phyloP scores from a whole-genome alignment of 148 eudicot species.

The Cornus florida region DNA sequence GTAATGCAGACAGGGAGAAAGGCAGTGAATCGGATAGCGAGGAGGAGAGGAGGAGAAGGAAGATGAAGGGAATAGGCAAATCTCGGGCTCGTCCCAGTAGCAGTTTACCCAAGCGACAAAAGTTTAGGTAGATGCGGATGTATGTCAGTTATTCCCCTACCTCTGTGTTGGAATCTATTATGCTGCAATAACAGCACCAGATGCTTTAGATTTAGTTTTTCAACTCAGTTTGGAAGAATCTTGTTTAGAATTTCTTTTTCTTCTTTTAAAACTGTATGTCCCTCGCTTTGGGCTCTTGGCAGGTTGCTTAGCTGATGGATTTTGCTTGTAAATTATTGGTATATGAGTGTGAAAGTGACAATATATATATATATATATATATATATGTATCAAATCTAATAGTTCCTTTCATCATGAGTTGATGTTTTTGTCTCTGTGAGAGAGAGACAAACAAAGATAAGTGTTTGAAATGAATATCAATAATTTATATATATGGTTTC shows the following conservation, averaged over 20 bases:
- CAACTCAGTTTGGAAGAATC: not conserved
- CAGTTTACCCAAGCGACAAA: slow-evolving; percentile 52
- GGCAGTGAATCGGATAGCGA: slow-evolving; percentile 90
- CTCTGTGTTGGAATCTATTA: not conserved
- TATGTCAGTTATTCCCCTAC: not conserved
- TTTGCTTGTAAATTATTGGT: slow-evolving; percentile 11
- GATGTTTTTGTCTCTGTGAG: too few relatives aligned
- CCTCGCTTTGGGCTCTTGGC: not conserved
- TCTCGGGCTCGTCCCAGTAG: slow-evolving; percentile 61
- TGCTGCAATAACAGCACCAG: slow-evolving; percentile 1
- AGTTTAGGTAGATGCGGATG: slow-evolving; percentile 47
- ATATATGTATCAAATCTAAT: too few relatives aligned
- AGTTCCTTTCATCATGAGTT: too few relatives aligned
- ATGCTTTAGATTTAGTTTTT: slow-evolving; percentile 1
- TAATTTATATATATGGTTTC: too few relatives aligned
- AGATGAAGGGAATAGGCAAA: slow-evolving; percentile 75
- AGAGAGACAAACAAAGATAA: too few relatives aligned
- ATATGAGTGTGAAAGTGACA: too few relatives aligned
- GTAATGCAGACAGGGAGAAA: slow-evolving; percentile 79
- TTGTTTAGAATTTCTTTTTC: not conserved
- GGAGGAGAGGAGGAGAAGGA: slow-evolving; percentile 82
- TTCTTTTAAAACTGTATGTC: too few relatives aligned
- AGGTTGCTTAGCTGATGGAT: slow-evolving; percentile 8
- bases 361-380: too few relatives aligned
- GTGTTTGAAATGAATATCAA: too few relatives aligned